Percentiles rank a stretch among this genome's conserved stretches.
Evolutionary conservation across 768 basidiomycete species (phyloP).

Genomic region (Pleurotus giganteus): DNA sequence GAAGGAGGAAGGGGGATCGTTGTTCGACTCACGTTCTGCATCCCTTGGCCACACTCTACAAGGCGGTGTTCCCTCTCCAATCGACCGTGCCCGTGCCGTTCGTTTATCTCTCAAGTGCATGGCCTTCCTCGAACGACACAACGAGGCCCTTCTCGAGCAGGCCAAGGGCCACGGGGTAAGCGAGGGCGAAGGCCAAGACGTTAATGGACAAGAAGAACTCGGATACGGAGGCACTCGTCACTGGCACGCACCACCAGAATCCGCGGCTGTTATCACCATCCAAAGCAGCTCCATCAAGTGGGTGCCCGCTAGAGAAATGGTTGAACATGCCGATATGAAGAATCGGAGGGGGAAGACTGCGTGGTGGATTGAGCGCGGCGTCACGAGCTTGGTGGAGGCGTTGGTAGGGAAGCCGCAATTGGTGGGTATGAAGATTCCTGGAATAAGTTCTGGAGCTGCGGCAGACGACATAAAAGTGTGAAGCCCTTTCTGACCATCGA

Average conservation of each 20-base stretch:
- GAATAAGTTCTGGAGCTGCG: conserved; percentile 6
- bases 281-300: conserved; percentile 79
- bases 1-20: conserved; percentile 86
- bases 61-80: conserved; percentile 92
- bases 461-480: not conserved
- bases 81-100: conserved; percentile 89
- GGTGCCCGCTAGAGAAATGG: conserved; percentile 84
- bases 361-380: conserved; percentile 66
- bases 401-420: conserved; percentile 67
- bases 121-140: conserved; percentile 88
- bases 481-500: not conserved
- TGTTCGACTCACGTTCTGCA: conserved; percentile 96
- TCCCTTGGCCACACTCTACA: conserved; percentile 96
- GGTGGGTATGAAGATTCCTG: conserved; percentile 27
- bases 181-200: not conserved
- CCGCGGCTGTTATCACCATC: conserved; percentile 89
- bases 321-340: conserved; percentile 86
- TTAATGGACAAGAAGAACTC: not conserved
- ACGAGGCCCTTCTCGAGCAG: conserved; percentile 50
- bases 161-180: conserved; percentile 16
- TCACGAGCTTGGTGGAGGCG: conserved; percentile 70
- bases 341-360: conserved; percentile 73
- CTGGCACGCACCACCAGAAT: conserved; percentile 56
- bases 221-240: conserved; percentile 31
- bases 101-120: conserved; percentile 91